Evolutionary conservation across 495 filamentous ascomycete genomes (phyloP).

Genomic region (Jackrogersella multiformis): DNA sequence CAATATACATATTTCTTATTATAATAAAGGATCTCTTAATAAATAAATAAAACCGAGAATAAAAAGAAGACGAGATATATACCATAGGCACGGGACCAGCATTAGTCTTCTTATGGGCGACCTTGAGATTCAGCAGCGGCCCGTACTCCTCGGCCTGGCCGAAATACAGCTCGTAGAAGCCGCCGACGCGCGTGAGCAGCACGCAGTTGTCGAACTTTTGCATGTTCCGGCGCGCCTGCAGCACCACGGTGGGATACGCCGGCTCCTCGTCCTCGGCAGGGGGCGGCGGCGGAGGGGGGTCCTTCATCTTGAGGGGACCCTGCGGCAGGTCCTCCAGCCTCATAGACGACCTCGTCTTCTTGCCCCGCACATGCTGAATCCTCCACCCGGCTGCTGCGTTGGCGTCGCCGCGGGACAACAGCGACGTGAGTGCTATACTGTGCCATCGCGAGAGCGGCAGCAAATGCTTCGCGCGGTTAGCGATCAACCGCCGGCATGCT

Average conservation of each 20-base stretch:
- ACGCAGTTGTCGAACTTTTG: slow-evolving; percentile 88
- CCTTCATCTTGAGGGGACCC: slow-evolving; percentile 53
- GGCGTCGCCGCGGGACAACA: not conserved
- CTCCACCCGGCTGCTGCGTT: not conserved
- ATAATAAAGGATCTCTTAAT: not conserved
- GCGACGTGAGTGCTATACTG: slow-evolving; percentile 1
- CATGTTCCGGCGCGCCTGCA: slow-evolving; percentile 91
- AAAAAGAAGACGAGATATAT: slow-evolving; percentile 24
- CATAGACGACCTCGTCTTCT: slow-evolving; percentile 61
- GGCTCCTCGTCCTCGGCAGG: slow-evolving; percentile 62
- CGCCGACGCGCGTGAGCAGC: slow-evolving; percentile 86
- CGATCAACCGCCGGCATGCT: slow-evolving; percentile 42
- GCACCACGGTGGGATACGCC: slow-evolving; percentile 84
- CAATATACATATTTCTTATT: not conserved
- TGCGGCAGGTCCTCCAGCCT: slow-evolving; percentile 74
- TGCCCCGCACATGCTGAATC: slow-evolving; percentile 31
- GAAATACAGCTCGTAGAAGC: slow-evolving; percentile 98
- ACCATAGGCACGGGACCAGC: slow-evolving; percentile 84
- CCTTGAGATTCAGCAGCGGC: slow-evolving; percentile 86
- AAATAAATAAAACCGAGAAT: slow-evolving; percentile 2
- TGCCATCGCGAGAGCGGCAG: slow-evolving; percentile 8
- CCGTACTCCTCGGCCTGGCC: slow-evolving; percentile 90
- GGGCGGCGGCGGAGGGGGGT: slow-evolving; percentile 41
- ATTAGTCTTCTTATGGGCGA: slow-evolving; percentile 79
- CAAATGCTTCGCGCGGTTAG: slow-evolving; percentile 6